Base-by-base conservation (phyloP, 2,329 filamentous ascomycete genomes). In the Diaporthe eres region DNA sequence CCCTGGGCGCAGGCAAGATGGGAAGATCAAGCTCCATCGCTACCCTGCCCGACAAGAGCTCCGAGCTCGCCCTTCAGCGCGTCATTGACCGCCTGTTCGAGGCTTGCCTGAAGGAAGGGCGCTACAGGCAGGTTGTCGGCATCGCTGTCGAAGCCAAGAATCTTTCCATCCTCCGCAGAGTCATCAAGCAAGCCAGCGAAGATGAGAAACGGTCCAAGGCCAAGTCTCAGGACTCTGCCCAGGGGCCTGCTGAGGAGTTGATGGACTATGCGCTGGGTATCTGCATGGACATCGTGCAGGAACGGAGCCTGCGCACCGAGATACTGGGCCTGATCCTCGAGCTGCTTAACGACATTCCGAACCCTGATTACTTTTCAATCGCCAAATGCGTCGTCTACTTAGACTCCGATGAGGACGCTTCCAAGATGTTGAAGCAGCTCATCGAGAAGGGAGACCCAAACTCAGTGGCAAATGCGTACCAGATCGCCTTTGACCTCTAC, bases 311-410 rank as follows among this genome's bases (percentile, higher is more conserved):
- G 81, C 92, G 97, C 77, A 91, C 90, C 49, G 88, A 97, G 87
- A 98, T 99, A 72, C 86, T 99, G 76, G 93, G 94, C 80, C 89
- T 99, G 61, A 97, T 99, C 74, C 92, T 99, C n/a, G 94, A 96
- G 76, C 91, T 99, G n/a, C 89, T 99, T 51, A 98, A 94, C 86
- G 95, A 97, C 75, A 97, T 98, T 74, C 94, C 95, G 2, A 95
- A 91, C 76, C 97, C 97, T 0, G 97, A 99, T 83, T 98, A 98
- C 85, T 99, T 99, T 84, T 95, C 97, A 28, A 98, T 99, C 81
- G 96, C 97, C 70, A 98, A 97, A 85, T 99, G 97, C 81, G 97
- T 98, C 42, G 96, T 99, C 51, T 98, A 98, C 81, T 90, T 99
- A 25, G 94, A 98, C 83, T 94, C 98, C 79, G 94, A 98, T 81